Evolutionary conservation across 1,284 basidiomycete genomes (phyloP).

Genomic region (Puccinia sorghi): DNA sequence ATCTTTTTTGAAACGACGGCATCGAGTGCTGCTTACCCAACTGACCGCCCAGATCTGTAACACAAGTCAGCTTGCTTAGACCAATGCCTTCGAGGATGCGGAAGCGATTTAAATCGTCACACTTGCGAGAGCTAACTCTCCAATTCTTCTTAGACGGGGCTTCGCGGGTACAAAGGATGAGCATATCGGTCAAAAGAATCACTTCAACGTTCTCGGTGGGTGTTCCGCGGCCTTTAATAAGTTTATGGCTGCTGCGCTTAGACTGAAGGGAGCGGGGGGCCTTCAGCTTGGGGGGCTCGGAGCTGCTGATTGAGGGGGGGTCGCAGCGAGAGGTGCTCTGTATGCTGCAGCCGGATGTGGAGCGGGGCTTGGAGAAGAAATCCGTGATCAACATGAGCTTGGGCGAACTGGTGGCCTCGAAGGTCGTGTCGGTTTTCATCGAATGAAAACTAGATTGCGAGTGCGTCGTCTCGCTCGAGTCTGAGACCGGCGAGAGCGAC

Average conservation of each 20-base stretch:
- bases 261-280: background rate
- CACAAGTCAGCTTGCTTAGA: background rate
- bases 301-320: no score
- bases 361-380: background rate
- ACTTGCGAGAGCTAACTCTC: constrained; percentile 4
- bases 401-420: background rate
- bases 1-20: background rate
- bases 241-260: constrained; percentile 18
- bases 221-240: background rate
- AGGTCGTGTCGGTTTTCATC: constrained; percentile 17
- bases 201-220: constrained; percentile 4
- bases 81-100: constrained; percentile 2
- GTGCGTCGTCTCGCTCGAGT: constrained; percentile 20
- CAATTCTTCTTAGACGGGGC: constrained; percentile 17
- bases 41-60: constrained; percentile 15
- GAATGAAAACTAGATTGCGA: constrained; percentile 12
- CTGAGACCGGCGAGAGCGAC: constrained; percentile 2
- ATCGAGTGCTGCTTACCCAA: background rate
- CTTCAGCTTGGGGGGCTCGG: background rate
- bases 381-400: background rate
- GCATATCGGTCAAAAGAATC: constrained; percentile 9
- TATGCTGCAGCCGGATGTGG: background rate
- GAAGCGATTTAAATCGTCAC: constrained; percentile 2
- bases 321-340: background rate
- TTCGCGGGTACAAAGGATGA: constrained; percentile 24